Evolutionary conservation across 345 rosid species (phyloP).

Genomic region (Moricandia moricandioides): DNA sequence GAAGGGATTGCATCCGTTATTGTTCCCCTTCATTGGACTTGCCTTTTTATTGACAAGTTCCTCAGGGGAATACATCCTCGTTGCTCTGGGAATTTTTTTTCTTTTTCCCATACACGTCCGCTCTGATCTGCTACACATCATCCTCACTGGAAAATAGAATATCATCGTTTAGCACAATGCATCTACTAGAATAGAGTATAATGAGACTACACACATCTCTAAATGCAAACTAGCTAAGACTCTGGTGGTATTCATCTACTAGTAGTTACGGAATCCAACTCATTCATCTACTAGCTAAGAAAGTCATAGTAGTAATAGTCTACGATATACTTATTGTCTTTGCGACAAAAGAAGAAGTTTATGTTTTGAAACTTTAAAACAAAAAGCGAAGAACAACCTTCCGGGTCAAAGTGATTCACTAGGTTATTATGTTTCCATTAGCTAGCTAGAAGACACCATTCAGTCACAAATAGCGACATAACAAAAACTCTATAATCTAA

Average conservation of each 20-base stretch:
- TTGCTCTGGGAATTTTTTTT: no score
- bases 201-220: background rate
- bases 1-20: no score
- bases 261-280: background rate
- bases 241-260: background rate
- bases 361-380: background rate
- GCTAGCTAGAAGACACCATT: background rate
- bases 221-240: background rate
- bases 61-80: background rate
- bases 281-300: no score
- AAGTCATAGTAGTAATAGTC: background rate
- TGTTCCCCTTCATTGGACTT: background rate
- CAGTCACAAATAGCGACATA: background rate
- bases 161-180: background rate
- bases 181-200: background rate
- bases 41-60: background rate
- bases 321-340: background rate
- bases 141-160: background rate
- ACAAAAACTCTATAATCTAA: no score
- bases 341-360: background rate
- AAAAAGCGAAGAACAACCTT: background rate
- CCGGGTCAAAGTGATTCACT: background rate
- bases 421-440: background rate
- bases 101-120: no score
- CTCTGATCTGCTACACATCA: no score